Evolutionary conservation across 768 basidiomycete species (phyloP).

Genomic region (Xerocomellus chrysenteron): DNA sequence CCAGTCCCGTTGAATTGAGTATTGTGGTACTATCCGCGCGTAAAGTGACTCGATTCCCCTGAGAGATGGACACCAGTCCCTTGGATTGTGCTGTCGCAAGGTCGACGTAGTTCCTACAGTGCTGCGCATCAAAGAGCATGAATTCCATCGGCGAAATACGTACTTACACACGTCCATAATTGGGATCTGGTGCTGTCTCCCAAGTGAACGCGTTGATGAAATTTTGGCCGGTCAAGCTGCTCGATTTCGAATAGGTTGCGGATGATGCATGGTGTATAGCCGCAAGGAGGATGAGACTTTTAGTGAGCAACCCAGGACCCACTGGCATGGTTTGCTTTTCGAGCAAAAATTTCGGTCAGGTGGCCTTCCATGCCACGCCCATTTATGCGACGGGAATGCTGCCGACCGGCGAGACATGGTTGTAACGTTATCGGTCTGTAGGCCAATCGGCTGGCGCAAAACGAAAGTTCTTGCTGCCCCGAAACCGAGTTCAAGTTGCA

Average conservation of each 20-base stretch:
- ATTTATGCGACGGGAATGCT: not conserved
- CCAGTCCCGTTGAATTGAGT: constrained; percentile 31
- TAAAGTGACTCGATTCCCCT: constrained; percentile 37
- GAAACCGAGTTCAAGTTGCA: too few species aligned
- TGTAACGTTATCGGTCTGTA: not conserved
- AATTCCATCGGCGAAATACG: not conserved
- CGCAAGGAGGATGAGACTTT: constrained; percentile 9
- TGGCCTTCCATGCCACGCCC: not conserved
- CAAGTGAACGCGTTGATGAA: constrained; percentile 43
- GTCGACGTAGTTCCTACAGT: constrained; percentile 42
- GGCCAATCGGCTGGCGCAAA: too few species aligned
- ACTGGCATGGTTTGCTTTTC: not conserved
- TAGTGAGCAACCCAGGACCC: not conserved
- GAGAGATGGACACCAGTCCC: constrained; percentile 56
- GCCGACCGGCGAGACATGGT: not conserved
- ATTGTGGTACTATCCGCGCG: constrained; percentile 35
- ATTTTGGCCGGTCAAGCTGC: constrained; percentile 45
- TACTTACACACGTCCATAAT: constrained; percentile 29
- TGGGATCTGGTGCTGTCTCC: constrained; percentile 28
- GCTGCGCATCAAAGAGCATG: not conserved
- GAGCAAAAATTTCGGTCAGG: not conserved
- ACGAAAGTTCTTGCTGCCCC: too few species aligned
- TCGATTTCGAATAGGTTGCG: constrained; percentile 46
- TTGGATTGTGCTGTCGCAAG: constrained; percentile 49
- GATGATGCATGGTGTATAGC: constrained; percentile 21